These are phyloP conservation scores for Puccinia hordei DNA, from an alignment of 1,284 basidiomycete genomes.

Conservation along the genomic window DNA sequence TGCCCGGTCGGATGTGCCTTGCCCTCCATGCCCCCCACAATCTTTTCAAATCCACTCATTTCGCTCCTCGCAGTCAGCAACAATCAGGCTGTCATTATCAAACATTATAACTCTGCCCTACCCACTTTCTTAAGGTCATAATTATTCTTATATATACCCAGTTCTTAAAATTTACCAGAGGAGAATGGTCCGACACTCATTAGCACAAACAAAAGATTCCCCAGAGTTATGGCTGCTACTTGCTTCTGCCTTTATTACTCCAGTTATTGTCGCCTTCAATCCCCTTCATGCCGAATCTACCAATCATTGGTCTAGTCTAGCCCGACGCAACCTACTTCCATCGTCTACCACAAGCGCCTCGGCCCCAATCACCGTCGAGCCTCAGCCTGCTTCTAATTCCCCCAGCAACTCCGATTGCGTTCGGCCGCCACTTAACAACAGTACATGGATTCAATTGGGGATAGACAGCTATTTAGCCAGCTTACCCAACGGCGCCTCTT, in stretches of 20 bases:
- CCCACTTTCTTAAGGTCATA: background rate
- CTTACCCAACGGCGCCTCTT: conserved; percentile 23
- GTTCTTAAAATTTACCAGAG: background rate
- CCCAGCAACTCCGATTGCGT: conserved; percentile 13
- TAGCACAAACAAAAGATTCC: background rate
- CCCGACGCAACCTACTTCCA: background rate
- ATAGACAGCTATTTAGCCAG: conserved; percentile 42
- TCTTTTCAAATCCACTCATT: background rate
- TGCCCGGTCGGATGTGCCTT: background rate
- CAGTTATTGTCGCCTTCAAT: background rate
- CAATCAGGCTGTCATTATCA: background rate
- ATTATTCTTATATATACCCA: background rate
- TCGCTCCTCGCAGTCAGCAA: background rate
- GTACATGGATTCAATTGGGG: conserved; percentile 29
- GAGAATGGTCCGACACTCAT: conserved; percentile 15
- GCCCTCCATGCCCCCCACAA: too few species aligned
- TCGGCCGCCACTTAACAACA: conserved; percentile 24
- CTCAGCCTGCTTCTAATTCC: background rate
- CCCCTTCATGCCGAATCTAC: background rate
- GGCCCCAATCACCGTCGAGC: background rate
- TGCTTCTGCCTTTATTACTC: background rate
- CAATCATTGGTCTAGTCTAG: background rate
- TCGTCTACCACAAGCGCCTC: background rate
- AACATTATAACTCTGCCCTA: background rate
- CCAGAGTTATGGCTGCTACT: conserved; percentile 8